Base-by-base conservation (phyloP, 257 asterid genomes). In the Leonotis leonurus region DNA sequence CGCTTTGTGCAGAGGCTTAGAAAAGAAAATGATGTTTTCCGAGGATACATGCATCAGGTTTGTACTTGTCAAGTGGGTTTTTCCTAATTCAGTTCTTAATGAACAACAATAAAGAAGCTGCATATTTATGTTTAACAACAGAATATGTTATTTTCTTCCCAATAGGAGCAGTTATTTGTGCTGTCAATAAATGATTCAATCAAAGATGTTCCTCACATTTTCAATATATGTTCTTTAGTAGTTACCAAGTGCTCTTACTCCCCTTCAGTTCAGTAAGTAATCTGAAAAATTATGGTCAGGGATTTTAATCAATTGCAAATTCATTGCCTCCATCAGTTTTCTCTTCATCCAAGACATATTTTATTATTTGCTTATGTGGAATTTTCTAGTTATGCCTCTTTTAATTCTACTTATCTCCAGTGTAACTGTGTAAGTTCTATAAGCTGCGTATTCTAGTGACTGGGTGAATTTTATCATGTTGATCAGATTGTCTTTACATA, bases 1-100 rank as follows among this genome's bases (percentile, higher is more conserved):
- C 90, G 90, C 77, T 86, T 86, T 75, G 93, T 89, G 49, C 85
- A 83, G 49, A 82, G 88, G 70, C 82, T 89, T 54, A 70, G 88
- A 67, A 86, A 82, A 68, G 85, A 83, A 73, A 85, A 89, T 71
- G 93, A 89, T 77, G 71, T 68, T 43, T 85, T 85, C 63, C 84
- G 95, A 57, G 85, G 93, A 40, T 84, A 78, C 64, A 85, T 86
- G 96, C 96, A 89, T 70, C 95, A 89, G 94, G 97, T 81, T 54
- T 22, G 80, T 70, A 10, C 45, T 32, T 25, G 27, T 65, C 32
- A 56, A 55, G 9, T 37, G 39, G 52, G 12, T 60, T 55, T 17
- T 63, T 16, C 22, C 46, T 58, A 21, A 51, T 57, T 39, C 53
- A 48, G 46, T 46, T 18, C 29, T 10, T 48, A 22, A 17, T 53